Evolutionary conservation across 2,329 filamentous ascomycete genomes (phyloP).

Genomic region (Colletotrichum sp.): DNA sequence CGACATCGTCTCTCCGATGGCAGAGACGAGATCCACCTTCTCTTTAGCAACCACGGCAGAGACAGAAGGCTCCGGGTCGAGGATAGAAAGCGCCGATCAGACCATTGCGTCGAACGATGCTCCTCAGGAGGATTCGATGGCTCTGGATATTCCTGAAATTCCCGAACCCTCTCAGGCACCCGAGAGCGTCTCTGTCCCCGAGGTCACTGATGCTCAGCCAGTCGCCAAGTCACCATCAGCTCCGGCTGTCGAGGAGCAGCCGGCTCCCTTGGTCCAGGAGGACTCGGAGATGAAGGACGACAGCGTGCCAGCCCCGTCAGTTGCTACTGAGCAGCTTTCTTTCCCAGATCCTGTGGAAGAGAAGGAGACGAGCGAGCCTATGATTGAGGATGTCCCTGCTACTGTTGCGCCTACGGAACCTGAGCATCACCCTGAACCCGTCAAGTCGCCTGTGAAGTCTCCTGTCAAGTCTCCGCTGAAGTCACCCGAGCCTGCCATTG

Average conservation of each 20-base stretch:
- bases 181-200: neutral
- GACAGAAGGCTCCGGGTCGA: constrained; percentile 9
- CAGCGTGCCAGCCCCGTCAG: neutral
- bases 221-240: neutral
- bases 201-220: neutral
- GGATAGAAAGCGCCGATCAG: constrained; percentile 7
- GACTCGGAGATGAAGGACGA: neutral
- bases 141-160: neutral
- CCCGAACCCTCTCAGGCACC: neutral
- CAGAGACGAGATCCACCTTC: constrained; percentile 15
- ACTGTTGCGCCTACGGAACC: neutral
- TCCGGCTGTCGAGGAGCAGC: neutral
- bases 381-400: neutral
- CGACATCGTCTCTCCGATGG: constrained; percentile 15
- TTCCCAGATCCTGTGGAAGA: neutral
- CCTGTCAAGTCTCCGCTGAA: neutral
- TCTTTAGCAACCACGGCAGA: constrained; percentile 16
- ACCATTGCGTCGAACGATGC: constrained; percentile 3
- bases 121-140: neutral
- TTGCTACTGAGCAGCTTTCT: neutral
- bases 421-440: neutral
- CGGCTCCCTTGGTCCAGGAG: neutral
- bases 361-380: neutral
- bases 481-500: neutral
- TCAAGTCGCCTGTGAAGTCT: neutral